A percentile compares a stretch with the other conserved stretches of the same genome.
These are phyloP conservation scores for Fusarium sp. DNA, from an alignment of 2,329 filamentous ascomycete genomes.

Conservation along the genomic window DNA sequence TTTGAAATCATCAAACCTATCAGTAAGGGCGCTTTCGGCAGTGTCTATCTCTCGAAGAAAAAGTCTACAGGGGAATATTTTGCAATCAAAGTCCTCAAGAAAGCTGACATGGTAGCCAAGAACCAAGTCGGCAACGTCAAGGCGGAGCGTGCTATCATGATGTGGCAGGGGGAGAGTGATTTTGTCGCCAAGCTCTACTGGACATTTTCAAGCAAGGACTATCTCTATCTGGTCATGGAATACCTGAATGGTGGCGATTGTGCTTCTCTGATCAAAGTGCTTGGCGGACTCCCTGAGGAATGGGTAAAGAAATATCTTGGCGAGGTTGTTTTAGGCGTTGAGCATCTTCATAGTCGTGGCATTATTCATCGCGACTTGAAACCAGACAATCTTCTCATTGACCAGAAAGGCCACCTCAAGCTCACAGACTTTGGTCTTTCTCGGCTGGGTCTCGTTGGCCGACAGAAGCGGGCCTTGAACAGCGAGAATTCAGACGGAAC, in stretches of 20 bases:
- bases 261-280: slow-evolving; percentile 92
- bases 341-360: slow-evolving; percentile 91
- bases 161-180: slow-evolving; percentile 99
- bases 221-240: slow-evolving; percentile 98
- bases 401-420: slow-evolving; percentile 95
- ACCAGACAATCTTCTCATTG: slow-evolving; percentile 96
- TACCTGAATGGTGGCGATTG: slow-evolving; percentile 98
- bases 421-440: slow-evolving; percentile 97
- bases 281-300: slow-evolving; percentile 92
- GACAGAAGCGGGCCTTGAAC: slow-evolving; percentile 92
- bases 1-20: slow-evolving; percentile 99
- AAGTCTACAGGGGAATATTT: slow-evolving; percentile 98
- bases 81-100: slow-evolving; percentile 97
- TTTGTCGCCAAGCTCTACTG: slow-evolving; percentile 99
- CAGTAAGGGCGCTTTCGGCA: slow-evolving; percentile 97
- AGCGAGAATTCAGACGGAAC: slow-evolving; percentile 81
- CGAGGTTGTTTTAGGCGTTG: slow-evolving; percentile 95
- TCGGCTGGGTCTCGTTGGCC: slow-evolving; percentile 94
- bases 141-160: slow-evolving; percentile 98
- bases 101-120: slow-evolving; percentile 99
- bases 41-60: slow-evolving; percentile 97
- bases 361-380: slow-evolving; percentile 98
- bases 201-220: slow-evolving; percentile 99
- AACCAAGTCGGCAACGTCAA: slow-evolving; percentile 99
- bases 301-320: slow-evolving; percentile 98